A percentile compares a stretch with the other conserved stretches of the same genome.
These are phyloP conservation scores for Starmerella potacharoeniae DNA, from an alignment of 805 yeast species.

Conservation along the genomic window DNA sequence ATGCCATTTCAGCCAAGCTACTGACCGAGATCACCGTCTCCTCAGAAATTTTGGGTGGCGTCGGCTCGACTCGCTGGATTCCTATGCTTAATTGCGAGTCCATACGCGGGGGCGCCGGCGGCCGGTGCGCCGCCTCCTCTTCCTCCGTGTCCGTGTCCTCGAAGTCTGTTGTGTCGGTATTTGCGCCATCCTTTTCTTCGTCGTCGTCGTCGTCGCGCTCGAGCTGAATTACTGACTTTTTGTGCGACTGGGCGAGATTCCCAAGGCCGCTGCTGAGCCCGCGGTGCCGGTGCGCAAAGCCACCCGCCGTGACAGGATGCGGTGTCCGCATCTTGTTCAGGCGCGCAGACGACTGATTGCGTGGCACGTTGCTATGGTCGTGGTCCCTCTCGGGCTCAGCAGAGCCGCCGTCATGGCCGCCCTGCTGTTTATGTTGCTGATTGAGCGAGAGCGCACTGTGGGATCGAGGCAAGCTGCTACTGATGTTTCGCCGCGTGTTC, in stretches of 20 bases:
- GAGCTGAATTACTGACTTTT: conserved; percentile 17
- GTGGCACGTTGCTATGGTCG: neutral
- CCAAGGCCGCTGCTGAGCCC: conserved; percentile 10
- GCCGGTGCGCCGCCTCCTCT: neutral
- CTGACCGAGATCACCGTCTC: conserved; percentile 23
- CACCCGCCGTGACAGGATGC: neutral
- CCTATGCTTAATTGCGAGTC: conserved; percentile 17
- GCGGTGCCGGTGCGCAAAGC: conserved; percentile 6
- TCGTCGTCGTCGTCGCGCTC: conserved; percentile 18
- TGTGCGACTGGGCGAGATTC: conserved; percentile 8
- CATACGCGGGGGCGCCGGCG: neutral
- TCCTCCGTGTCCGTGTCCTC: conserved; percentile 7
- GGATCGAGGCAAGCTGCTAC: neutral
- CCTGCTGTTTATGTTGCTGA: neutral
- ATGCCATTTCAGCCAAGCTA: conserved; percentile 23
- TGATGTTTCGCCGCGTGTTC: neutral
- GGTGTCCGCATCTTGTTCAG: neutral
- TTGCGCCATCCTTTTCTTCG: conserved; percentile 7
- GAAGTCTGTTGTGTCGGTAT: conserved; percentile 9
- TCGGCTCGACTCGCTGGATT: conserved; percentile 21
- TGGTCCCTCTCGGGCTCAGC: neutral
- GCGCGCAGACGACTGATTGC: neutral
- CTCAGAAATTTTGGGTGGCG: conserved; percentile 22
- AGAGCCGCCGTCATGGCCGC: neutral
- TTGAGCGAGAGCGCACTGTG: conserved; percentile 5